Base-by-base conservation (phyloP, 768 basidiomycete species). In the Trametes elegans region DNA sequence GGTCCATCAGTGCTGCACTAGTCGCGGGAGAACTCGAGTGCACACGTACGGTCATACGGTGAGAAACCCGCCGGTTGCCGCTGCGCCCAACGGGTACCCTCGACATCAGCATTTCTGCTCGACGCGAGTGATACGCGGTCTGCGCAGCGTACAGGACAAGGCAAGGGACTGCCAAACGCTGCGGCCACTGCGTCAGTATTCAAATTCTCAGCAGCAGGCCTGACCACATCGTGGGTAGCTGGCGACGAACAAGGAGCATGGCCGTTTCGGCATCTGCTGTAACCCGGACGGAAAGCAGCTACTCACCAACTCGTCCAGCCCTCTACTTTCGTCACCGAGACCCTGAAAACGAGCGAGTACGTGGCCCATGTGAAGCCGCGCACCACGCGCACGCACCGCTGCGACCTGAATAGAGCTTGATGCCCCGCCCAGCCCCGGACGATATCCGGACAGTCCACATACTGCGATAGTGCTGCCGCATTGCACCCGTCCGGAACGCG, bases 11-110 rank as follows among this genome's bases (percentile, higher is more conserved):
- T 39, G 31, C 39, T 55, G 47, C 36, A 21, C 40, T n/a, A 36
- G 38, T 55, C 54, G 54, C 54, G 54, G 54, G 54, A 55, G 54
- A 55, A 55, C n/a, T n/a, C n/a, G n/a, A n/a, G n/a, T 35, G 26
- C 19, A 11, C 24, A 23, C n/a, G 40, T 55, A 48, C 47, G 47
- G 42, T 36, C 18, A 39, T 8, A 28, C 40, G 35, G 9, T 28
- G 29, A 19, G 53, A 38, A 32, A 35, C 11, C 10, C 31, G 14
- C 29, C 23, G 28, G 16, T 34, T 32, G 21, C 38, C 27, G 21
- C 34, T 31, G 27, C 19, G 21, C 28, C 14, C 35, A 39, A 14
- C 40, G 21, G 41, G 14, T 18, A 5, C 23, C 16, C 8, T 34
- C 32, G 41, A 24, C 31, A 47, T 47, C 32, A 35, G 21, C 45